Base-by-base conservation (phyloP, 2,329 filamentous ascomycete genomes). In the Podosphaera aphanis region DNA sequence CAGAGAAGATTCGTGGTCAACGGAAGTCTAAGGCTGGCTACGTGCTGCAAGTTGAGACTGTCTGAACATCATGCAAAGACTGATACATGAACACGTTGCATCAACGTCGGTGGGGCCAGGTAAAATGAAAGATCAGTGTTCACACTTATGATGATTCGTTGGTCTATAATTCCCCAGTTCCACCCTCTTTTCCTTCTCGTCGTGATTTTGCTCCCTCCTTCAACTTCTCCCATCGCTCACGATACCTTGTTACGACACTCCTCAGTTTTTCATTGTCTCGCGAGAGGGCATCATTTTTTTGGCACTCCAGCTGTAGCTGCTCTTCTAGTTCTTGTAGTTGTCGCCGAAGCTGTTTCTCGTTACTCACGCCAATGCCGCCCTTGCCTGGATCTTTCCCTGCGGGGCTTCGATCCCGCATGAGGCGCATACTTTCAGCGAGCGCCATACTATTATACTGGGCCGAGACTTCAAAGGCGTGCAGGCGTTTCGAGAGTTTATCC, bases 391-490 rank as follows among this genome's bases (percentile, higher is more conserved):
- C 42, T 40, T 5, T 54, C 50, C 35, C 51, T 64, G 51, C 54
- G 1, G 73, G 73, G 33, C 72, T 76, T 3, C 66, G 65, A 1
- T 73, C 71, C 13, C 69, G 65, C 62, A 74, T 70, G 5, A 78
- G 60, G n/a, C 74, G 66, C 59, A 76, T 77, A 53, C 83, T 93
- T 59, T 94, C 84, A 13, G 86, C 83, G 29, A 95, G 70, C 2
- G 84, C 83, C 62, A 86, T 73, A 45, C 80, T 83, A 33, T 81
- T 86, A 51, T 79, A 84, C 62, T 95, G 90, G 0, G 85, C 84
- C 55, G 83, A 86, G 35, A 84, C 78, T 62, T 98, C 88, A 64
- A 93, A 98, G 50, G 85, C 80, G 55, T 90, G 82, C n/a, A 98
- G 71, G 0, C 88, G 75, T 54, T 80, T 83, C 50, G 81, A 83